Evolutionary conservation across 805 yeast genomes (phyloP).

Genomic region (Komagataella phaffii): DNA sequence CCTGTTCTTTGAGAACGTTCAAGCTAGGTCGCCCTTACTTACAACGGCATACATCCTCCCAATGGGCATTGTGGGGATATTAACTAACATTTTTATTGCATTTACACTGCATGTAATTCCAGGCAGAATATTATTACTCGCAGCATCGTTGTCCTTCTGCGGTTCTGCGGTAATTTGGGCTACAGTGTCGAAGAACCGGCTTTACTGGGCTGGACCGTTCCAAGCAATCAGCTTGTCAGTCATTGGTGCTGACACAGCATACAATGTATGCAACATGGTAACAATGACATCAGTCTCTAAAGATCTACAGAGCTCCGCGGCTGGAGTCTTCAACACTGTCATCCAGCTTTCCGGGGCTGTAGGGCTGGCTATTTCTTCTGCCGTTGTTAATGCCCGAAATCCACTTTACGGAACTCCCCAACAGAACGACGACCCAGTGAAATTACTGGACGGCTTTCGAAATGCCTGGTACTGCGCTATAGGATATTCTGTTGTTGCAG

Average conservation of each 20-base stretch:
- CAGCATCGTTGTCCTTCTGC: constrained; percentile 22
- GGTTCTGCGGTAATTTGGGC: constrained; percentile 27
- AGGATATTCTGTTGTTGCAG: constrained; percentile 16
- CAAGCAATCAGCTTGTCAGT: constrained; percentile 26
- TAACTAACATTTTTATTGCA: constrained; percentile 32
- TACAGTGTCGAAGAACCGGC: constrained; percentile 18
- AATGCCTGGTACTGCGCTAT: constrained; percentile 26
- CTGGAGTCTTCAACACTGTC: constrained; percentile 33
- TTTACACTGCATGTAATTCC: constrained; percentile 29
- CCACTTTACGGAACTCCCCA: constrained; percentile 16
- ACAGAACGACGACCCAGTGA: constrained; percentile 9
- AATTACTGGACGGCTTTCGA: constrained; percentile 18
- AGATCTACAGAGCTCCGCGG: constrained; percentile 28
- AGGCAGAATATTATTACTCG: constrained; percentile 21
- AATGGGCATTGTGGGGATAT: constrained; percentile 25
- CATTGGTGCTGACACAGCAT: constrained; percentile 32
- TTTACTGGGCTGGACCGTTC: constrained; percentile 32
- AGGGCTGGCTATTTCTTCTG: constrained; percentile 27
- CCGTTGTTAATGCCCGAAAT: constrained; percentile 21
- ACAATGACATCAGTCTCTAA: constrained; percentile 25
- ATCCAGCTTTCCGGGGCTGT: constrained; percentile 26
- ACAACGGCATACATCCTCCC: constrained; percentile 31
- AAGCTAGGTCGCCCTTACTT: constrained; percentile 22
- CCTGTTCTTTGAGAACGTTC: constrained; percentile 27
- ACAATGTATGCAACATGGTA: constrained; percentile 30